These are phyloP conservation scores for Fusarium sororula DNA, from an alignment of 2,329 filamentous ascomycete species.

Conservation along the genomic window DNA sequence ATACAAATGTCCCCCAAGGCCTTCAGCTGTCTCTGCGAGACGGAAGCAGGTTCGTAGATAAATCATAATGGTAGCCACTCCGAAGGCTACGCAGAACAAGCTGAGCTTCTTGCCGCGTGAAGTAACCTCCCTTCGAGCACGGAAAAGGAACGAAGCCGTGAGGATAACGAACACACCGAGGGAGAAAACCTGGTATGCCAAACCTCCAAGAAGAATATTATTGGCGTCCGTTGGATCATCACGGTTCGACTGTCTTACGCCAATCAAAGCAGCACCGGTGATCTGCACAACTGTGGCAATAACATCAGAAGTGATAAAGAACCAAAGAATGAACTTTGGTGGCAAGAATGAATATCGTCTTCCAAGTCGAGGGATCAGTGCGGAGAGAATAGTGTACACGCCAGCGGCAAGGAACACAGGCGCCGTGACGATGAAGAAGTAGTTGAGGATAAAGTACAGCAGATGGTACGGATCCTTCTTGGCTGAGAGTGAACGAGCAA, in stretches of 20 bases:
- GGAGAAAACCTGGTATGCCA: slow-evolving; percentile 63
- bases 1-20: slow-evolving; percentile 55
- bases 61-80: slow-evolving; percentile 57
- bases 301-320: slow-evolving; percentile 64
- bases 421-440: slow-evolving; percentile 69
- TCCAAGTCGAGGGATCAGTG: slow-evolving; percentile 58
- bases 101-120: slow-evolving; percentile 42
- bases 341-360: slow-evolving; percentile 54
- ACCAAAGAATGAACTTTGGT: slow-evolving; percentile 58
- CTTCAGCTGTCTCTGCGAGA: slow-evolving; percentile 63
- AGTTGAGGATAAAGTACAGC: slow-evolving; percentile 65
- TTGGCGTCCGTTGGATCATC: slow-evolving; percentile 61
- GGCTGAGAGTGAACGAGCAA: slow-evolving; percentile 58
- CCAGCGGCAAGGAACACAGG: slow-evolving; percentile 66
- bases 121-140: slow-evolving; percentile 45
- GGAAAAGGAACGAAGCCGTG: slow-evolving; percentile 52
- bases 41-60: slow-evolving; percentile 64
- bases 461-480: slow-evolving; percentile 62
- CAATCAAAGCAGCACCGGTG: slow-evolving; percentile 63
- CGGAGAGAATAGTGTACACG: slow-evolving; percentile 64
- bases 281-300: slow-evolving; percentile 64
- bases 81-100: slow-evolving; percentile 54
- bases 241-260: slow-evolving; percentile 56
- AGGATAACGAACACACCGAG: slow-evolving; percentile 60
- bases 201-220: slow-evolving; percentile 63